phyloP scores from a whole-genome alignment of 23 red algal genomes.

The Pyropia yezoensis region DNA sequence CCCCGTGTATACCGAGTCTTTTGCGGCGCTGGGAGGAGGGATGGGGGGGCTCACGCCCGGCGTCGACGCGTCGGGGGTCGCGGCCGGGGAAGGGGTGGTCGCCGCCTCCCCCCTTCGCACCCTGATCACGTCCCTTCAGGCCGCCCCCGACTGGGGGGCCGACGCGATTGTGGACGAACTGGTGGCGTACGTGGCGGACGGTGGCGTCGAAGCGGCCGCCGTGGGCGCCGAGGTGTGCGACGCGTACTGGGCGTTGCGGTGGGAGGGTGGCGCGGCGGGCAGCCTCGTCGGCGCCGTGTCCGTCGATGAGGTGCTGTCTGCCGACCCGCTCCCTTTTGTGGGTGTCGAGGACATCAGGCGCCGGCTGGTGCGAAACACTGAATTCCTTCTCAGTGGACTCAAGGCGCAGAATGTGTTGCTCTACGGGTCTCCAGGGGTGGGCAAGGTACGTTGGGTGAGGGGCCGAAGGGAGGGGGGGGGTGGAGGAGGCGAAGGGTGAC shows the following conservation, averaged over 20 bases:
- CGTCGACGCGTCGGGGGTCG: not conserved
- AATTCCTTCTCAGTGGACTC: slow-evolving; percentile 23
- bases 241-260: not conserved
- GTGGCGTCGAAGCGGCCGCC: not conserved
- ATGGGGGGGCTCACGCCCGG: not conserved
- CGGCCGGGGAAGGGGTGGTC: not conserved
- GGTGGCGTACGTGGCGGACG: not conserved
- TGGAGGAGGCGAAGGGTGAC: too few species aligned
- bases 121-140: not conserved
- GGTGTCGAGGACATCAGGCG: slow-evolving; percentile 5
- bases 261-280: not conserved
- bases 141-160: not conserved
- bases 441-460: slow-evolving; percentile 4
- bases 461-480: too few species aligned
- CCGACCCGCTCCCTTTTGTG: not conserved
- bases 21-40: not conserved
- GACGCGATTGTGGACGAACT: not conserved
- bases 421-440: slow-evolving; percentile 17
- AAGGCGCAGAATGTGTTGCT: slow-evolving; percentile 20
- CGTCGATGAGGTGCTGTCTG: not conserved
- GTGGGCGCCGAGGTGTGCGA: not conserved
- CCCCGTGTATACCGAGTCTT: too few species aligned
- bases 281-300: not conserved
- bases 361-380: slow-evolving; percentile 15
- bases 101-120: not conserved